These are phyloP conservation scores for Pythium coloratum DNA, from an alignment of 352 stramenopile species.

Conservation along the genomic window DNA sequence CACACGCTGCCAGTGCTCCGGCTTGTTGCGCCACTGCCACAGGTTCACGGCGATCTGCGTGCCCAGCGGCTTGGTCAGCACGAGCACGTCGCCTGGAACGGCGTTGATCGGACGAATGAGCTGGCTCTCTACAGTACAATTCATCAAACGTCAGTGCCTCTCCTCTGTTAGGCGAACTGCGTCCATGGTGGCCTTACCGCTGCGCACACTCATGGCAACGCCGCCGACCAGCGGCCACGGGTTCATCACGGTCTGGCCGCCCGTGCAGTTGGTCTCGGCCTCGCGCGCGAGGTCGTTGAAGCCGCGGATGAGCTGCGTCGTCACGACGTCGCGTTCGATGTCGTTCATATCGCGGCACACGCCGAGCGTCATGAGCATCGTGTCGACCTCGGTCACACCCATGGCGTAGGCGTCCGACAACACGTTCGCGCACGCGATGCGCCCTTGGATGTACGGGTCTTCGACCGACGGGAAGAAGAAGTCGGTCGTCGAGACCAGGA, in stretches of 20 bases:
- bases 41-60: constrained; percentile 94
- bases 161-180: no score
- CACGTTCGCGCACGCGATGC: constrained; percentile 95
- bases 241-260: constrained; percentile 96
- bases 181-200: constrained; percentile 33
- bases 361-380: constrained; percentile 94
- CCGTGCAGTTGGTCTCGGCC: constrained; percentile 90
- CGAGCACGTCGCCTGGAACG: constrained; percentile 86
- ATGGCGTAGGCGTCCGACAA: constrained; percentile 95
- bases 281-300: constrained; percentile 91
- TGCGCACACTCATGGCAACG: constrained; percentile 89
- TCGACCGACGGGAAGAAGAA: constrained; percentile 96
- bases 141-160: constrained; percentile 29
- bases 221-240: constrained; percentile 95
- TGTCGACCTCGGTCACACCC: constrained; percentile 93
- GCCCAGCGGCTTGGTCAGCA: constrained; percentile 94
- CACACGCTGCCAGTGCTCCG: constrained; percentile 78
- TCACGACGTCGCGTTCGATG: constrained; percentile 91
- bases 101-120: constrained; percentile 92
- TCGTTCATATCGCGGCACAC: constrained; percentile 92
- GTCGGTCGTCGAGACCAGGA: constrained; percentile 93
- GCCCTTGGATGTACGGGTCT: constrained; percentile 91
- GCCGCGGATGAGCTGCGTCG: constrained; percentile 92
- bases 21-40: constrained; percentile 90
- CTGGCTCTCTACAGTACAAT: constrained; percentile 46